Conservation (phyloP, 345 rosid species). For the Hibiscus trionum region DNA sequence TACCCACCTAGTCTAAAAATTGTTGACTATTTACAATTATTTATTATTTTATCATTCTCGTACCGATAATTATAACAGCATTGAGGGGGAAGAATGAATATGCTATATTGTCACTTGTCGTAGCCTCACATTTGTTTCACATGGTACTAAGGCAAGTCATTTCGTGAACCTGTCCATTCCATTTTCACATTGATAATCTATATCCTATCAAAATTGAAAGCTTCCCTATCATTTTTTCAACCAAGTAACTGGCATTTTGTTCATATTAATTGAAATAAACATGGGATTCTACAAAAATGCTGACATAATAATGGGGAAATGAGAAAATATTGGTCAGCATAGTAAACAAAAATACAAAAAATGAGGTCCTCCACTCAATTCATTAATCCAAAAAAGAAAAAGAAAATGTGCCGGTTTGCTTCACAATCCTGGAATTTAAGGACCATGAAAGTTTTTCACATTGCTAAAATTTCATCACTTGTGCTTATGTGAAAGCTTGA, state of each 20-base stretch:
- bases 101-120: neutral
- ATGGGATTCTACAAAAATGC: neutral
- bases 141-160: neutral
- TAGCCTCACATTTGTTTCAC: neutral
- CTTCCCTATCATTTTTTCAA: too few relatives aligned
- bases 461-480: too few relatives aligned
- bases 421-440: too few relatives aligned
- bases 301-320: neutral
- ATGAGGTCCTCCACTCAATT: too few relatives aligned
- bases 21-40: too few relatives aligned
- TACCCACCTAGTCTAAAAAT: too few relatives aligned
- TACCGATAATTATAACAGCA: neutral
- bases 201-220: too few relatives aligned
- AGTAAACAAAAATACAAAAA: neutral
- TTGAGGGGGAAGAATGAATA: neutral
- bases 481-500: neutral
- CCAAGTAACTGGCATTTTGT: neutral
- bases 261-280: neutral
- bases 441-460: too few relatives aligned
- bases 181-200: too few relatives aligned
- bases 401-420: too few relatives aligned
- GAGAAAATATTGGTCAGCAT: neutral
- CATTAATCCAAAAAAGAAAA: too few relatives aligned
- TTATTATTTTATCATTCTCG: too few relatives aligned
- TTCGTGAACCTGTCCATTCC: neutral